A percentile compares a stretch with the other conserved stretches of the same genome.
These are phyloP conservation scores for Harringtonia lauricola DNA, from an alignment of 2,329 filamentous ascomycete genomes.

Conservation along the genomic window DNA sequence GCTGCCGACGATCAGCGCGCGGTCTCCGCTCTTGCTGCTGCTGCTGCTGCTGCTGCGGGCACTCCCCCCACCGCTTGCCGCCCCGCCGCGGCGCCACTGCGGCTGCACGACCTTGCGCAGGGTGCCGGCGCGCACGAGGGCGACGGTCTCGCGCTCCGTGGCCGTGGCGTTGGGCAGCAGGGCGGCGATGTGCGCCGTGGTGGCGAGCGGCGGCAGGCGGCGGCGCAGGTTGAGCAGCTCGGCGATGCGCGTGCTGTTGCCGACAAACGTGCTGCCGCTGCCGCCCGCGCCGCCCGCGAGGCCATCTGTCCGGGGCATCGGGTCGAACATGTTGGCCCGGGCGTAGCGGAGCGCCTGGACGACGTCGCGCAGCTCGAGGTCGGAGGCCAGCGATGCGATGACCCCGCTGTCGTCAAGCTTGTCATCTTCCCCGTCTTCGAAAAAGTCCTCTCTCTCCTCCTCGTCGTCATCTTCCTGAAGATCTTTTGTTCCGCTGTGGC, in stretches of 20 bases:
- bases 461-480: conserved; percentile 17
- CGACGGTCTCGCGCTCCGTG: conserved; percentile 56
- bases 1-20: conserved; percentile 22
- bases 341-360: conserved; percentile 55
- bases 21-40: background rate
- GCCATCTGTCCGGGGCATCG: too few relatives aligned
- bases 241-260: conserved; percentile 33
- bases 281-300: too few relatives aligned
- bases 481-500: background rate
- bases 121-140: conserved; percentile 44
- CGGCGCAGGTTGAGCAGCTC: conserved; percentile 52
- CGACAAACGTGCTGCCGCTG: conserved; percentile 7
- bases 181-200: conserved; percentile 54
- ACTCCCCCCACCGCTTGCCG: too few relatives aligned
- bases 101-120: conserved; percentile 50
- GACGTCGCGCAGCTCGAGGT: conserved; percentile 48
- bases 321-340: conserved; percentile 49
- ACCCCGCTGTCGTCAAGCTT: conserved; percentile 49
- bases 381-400: conserved; percentile 39
- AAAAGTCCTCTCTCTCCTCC: conserved; percentile 20
- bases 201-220: conserved; percentile 51
- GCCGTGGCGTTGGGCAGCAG: conserved; percentile 50
- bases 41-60: background rate
- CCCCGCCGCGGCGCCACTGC: conserved; percentile 38
- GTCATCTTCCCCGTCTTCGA: conserved; percentile 21